Conservation (phyloP, 805 yeast genomes). For the Maudiozyma saulgeensis region DNA sequence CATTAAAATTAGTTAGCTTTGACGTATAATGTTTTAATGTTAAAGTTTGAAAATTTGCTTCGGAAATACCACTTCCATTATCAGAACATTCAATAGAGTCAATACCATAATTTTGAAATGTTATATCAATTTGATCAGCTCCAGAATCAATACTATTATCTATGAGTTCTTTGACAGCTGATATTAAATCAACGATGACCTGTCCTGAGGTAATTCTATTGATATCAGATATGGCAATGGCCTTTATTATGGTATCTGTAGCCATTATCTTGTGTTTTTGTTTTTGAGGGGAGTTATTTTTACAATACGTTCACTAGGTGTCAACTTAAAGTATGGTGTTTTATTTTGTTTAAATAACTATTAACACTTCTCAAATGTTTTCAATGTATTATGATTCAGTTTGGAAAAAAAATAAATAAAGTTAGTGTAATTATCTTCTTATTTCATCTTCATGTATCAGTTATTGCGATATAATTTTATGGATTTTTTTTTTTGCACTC, state of each 20-base stretch:
- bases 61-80: slow-evolving; percentile 56
- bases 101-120: slow-evolving; percentile 61
- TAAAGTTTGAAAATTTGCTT: slow-evolving; percentile 41
- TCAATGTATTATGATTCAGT: no score
- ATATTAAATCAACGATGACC: slow-evolving; percentile 69
- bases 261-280: neutral
- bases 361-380: no score
- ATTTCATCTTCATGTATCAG: no score
- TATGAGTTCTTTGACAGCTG: slow-evolving; percentile 75
- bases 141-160: slow-evolving; percentile 83
- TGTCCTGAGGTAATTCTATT: slow-evolving; percentile 85
- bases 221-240: slow-evolving; percentile 45
- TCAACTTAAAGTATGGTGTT: no score
- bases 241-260: slow-evolving; percentile 8
- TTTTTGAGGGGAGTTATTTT: no score
- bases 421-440: no score
- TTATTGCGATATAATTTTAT: no score
- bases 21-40: slow-evolving; percentile 63
- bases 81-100: slow-evolving; percentile 61
- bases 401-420: no score
- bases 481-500: no score
- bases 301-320: no score
- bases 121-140: slow-evolving; percentile 57
- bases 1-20: slow-evolving; percentile 48
- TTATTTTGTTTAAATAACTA: no score